Conservation (phyloP, 2,329 filamentous ascomycete genomes). For the Cordyceps cicadae region DNA sequence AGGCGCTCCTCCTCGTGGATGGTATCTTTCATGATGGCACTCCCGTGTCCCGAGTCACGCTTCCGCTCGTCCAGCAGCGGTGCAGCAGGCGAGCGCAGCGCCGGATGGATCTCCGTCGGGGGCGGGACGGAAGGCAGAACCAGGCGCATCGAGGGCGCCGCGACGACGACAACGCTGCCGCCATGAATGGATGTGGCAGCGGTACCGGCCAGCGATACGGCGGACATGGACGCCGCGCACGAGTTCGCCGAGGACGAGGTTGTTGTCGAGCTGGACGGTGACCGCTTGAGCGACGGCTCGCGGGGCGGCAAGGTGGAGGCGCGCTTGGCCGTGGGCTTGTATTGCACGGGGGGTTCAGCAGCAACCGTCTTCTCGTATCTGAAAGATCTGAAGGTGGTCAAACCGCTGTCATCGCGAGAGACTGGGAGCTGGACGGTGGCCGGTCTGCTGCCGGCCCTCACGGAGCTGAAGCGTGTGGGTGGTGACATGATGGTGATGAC, state of each 20-base stretch:
- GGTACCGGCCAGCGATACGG: slow-evolving; percentile 11
- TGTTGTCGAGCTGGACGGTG: slow-evolving; percentile 17
- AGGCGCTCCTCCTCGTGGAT: slow-evolving; percentile 26
- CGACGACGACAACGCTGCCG: slow-evolving; percentile 22
- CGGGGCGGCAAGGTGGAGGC: not conserved
- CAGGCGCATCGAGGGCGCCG: slow-evolving; percentile 14
- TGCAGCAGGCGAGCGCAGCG: slow-evolving; percentile 31
- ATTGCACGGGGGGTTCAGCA: slow-evolving; percentile 45
- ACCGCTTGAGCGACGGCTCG: not conserved
- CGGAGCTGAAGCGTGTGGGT: not conserved
- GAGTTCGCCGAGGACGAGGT: slow-evolving; percentile 20
- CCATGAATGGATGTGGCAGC: not conserved
- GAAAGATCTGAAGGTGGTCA: slow-evolving; percentile 19
- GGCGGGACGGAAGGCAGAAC: slow-evolving; percentile 28
- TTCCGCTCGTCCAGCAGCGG: slow-evolving; percentile 35
- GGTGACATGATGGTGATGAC: not conserved
- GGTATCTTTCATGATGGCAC: slow-evolving; percentile 32
- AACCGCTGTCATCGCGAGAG: slow-evolving; percentile 43
- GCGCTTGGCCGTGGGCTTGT: slow-evolving; percentile 15
- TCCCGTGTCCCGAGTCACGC: slow-evolving; percentile 47
- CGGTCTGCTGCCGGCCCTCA: slow-evolving; percentile 21
- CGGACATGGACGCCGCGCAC: slow-evolving; percentile 10
- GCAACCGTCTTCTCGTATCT: slow-evolving; percentile 54
- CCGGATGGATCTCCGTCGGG: slow-evolving; percentile 45
- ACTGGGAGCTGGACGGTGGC: slow-evolving; percentile 22